phyloP scores from a whole-genome alignment of 495 filamentous ascomycete species.

The Penicillium subrubescens region DNA sequence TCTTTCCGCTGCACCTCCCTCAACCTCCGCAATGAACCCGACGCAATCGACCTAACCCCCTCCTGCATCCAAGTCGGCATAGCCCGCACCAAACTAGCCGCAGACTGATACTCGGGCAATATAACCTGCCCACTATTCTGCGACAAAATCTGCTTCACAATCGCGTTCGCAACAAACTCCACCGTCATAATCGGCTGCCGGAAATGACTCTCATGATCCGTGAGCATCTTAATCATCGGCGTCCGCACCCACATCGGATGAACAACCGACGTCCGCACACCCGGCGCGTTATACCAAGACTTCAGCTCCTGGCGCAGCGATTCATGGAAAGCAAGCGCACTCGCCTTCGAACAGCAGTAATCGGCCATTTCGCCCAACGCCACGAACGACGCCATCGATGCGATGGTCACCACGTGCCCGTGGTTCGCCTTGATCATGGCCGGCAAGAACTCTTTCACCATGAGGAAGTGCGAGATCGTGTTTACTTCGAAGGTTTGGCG shows the following conservation, averaged over 20 bases:
- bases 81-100: conserved; percentile 35
- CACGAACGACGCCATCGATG: conserved; percentile 58
- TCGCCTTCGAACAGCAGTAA: conserved; percentile 61
- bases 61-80: conserved; percentile 49
- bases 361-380: conserved; percentile 51
- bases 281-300: conserved; percentile 44
- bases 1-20: conserved; percentile 21
- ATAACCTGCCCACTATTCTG: conserved; percentile 48
- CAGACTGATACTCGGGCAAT: conserved; percentile 28
- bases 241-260: conserved; percentile 52
- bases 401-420: conserved; percentile 60
- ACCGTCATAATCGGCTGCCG: conserved; percentile 40
- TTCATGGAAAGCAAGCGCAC: conserved; percentile 58
- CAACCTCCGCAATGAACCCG: conserved; percentile 18
- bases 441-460: conserved; percentile 61
- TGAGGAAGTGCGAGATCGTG: conserved; percentile 59
- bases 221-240: conserved; percentile 45
- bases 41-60: conserved; percentile 30
- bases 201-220: conserved; percentile 40
- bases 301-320: conserved; percentile 46
- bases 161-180: conserved; percentile 39
- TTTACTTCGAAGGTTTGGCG: conserved; percentile 60
- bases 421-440: conserved; percentile 61
- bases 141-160: conserved; percentile 45
- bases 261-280: conserved; percentile 46